Conservation (phyloP, 495 filamentous ascomycete species). For the Penicillium riverlandense region DNA sequence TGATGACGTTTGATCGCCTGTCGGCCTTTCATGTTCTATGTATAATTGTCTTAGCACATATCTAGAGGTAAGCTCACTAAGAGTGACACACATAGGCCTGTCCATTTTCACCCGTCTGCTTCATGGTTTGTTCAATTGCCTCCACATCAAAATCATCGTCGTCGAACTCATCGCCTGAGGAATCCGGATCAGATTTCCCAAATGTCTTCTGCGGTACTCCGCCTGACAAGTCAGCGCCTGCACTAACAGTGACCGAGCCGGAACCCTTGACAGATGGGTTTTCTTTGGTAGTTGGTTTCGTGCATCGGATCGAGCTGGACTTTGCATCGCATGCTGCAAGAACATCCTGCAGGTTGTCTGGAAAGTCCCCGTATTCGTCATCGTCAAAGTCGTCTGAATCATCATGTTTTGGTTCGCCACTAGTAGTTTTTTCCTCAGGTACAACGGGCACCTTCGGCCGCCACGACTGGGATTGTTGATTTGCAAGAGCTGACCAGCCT, state of each 20-base stretch:
- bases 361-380: conserved; percentile 55
- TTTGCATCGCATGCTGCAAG: conserved; percentile 34
- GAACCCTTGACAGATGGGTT: conserved; percentile 1
- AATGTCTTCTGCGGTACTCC: neutral
- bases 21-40: conserved; percentile 47
- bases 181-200: conserved; percentile 6
- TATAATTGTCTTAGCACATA: conserved; percentile 35
- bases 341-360: conserved; percentile 33
- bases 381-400: conserved; percentile 58
- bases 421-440: conserved; percentile 33
- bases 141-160: conserved; percentile 38
- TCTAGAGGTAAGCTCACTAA: conserved; percentile 27
- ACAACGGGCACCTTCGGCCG: neutral
- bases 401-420: conserved; percentile 33
- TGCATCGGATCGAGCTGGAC: conserved; percentile 45
- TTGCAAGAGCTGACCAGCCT: conserved; percentile 8
- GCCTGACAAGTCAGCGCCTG: neutral
- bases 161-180: conserved; percentile 38
- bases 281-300: conserved; percentile 5
- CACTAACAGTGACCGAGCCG: neutral
- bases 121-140: conserved; percentile 37
- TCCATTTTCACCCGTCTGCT: conserved; percentile 23
- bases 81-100: conserved; percentile 36
- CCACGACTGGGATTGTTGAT: conserved; percentile 8
- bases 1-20: conserved; percentile 77